These are phyloP conservation scores for Adenanthera pavonina DNA, from an alignment of 306 rosid genomes.

Conservation along the genomic window DNA sequence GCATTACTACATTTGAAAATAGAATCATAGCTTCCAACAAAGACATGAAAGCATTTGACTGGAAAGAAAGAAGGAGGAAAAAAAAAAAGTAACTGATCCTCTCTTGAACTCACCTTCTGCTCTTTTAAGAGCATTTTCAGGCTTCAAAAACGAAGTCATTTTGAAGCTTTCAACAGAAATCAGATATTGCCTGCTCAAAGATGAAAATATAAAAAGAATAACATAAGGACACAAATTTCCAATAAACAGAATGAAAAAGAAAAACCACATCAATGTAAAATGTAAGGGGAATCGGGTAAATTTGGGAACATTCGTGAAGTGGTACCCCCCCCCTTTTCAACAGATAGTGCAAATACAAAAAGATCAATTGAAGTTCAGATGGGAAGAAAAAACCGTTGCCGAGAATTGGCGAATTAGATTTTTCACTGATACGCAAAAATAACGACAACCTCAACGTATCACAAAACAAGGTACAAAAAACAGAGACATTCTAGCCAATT, in stretches of 20 bases:
- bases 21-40: neutral
- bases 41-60: neutral
- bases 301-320: neutral
- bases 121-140: slow-evolving; percentile 56
- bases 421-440: neutral
- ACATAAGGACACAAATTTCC: neutral
- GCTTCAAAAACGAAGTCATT: slow-evolving; percentile 54
- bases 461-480: neutral
- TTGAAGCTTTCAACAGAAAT: slow-evolving; percentile 13
- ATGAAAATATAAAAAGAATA: neutral
- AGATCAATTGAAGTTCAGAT: neutral
- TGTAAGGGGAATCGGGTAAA: neutral
- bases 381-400: neutral
- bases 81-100: neutral
- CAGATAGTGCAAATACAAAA: neutral
- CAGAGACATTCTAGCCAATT: neutral
- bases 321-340: neutral
- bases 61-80: neutral
- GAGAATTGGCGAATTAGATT: neutral
- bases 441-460: neutral
- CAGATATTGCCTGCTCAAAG: neutral
- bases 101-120: slow-evolving; percentile 50
- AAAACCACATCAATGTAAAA: neutral
- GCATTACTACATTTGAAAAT: neutral
- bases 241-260: neutral